phyloP scores from a whole-genome alignment of 2,329 filamentous ascomycete genomes.

The Corynespora cassiicola region DNA sequence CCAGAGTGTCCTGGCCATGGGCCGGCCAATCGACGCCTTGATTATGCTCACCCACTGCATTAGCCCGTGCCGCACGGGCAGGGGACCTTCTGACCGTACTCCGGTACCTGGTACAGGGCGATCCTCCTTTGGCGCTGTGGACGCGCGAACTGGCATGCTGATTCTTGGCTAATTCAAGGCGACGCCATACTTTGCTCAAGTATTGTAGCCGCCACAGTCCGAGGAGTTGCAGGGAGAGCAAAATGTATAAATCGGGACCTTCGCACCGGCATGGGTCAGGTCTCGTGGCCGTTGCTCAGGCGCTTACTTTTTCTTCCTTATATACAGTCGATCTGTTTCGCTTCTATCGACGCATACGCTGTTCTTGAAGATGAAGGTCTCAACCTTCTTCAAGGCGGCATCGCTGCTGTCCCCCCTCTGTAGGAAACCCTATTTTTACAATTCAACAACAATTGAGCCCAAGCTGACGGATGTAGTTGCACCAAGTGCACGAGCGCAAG shows the following conservation, averaged over 20 bases:
- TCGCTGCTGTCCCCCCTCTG: constrained; percentile 46
- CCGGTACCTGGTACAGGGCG: constrained; percentile 37
- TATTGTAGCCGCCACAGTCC: constrained; percentile 17
- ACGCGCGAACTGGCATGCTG: constrained; percentile 23
- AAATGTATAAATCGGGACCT: constrained; percentile 35
- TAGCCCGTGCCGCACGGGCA: constrained; percentile 19
- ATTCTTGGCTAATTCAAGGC: constrained; percentile 26
- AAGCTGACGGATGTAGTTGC: constrained; percentile 25
- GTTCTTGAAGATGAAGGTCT: constrained; percentile 41
- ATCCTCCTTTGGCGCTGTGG: constrained; percentile 20
- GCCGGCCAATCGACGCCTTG: constrained; percentile 28
- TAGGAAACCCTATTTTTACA: constrained; percentile 17
- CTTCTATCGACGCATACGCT: too few species aligned
- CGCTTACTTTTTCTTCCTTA: constrained; percentile 22
- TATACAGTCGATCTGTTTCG: constrained; percentile 20
- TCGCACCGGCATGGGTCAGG: constrained; percentile 26
- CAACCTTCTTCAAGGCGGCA: constrained; percentile 40
- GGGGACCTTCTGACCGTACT: constrained; percentile 19
- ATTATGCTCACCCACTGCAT: constrained; percentile 34
- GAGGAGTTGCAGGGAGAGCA: constrained; percentile 32
- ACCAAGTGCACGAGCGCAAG: constrained; percentile 36
- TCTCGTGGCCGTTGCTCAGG: constrained; percentile 26
- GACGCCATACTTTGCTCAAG: constrained; percentile 19
- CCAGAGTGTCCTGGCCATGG: constrained; percentile 25
- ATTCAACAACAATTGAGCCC: constrained; percentile 4